phyloP scores from a whole-genome alignment of 1,284 basidiomycete genomes.

The Pseudozyma thailandica region DNA sequence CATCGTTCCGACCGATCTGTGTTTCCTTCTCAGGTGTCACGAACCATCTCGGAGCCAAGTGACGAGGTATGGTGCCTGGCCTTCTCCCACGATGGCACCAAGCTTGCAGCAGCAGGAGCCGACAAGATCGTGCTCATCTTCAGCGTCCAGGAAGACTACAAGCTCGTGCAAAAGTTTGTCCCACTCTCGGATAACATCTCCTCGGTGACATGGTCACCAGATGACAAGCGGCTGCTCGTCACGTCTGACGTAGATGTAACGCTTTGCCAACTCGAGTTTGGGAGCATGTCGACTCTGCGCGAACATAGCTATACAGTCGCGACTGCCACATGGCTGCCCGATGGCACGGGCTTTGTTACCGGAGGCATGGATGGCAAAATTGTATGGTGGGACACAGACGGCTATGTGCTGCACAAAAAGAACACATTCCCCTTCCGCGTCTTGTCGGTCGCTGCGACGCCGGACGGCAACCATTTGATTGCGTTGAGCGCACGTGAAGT shows the following conservation, averaged over 20 bases:
- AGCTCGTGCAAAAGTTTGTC: conserved; percentile 43
- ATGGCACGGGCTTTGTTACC: conserved; percentile 88
- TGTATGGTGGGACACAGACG: conserved; percentile 78
- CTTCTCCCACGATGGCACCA: conserved; percentile 89
- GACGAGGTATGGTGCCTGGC: conserved; percentile 96
- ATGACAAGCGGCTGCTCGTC: conserved; percentile 52
- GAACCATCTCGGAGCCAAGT: conserved; percentile 81
- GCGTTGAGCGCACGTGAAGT: conserved; percentile 73
- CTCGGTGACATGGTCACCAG: conserved; percentile 72
- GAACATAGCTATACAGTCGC: conserved; percentile 87
- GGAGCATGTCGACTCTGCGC: conserved; percentile 67
- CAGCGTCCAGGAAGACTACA: conserved; percentile 67
- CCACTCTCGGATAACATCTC: conserved; percentile 51
- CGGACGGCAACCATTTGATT: conserved; percentile 83
- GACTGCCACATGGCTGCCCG: conserved; percentile 85
- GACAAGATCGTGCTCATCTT: conserved; percentile 90
- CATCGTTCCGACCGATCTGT: conserved; percentile 79
- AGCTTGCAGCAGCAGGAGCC: conserved; percentile 86
- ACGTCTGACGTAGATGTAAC: conserved; percentile 54
- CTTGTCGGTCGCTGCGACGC: conserved; percentile 85
- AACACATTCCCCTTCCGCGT: conserved; percentile 82
- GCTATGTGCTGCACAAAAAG: conserved; percentile 78
- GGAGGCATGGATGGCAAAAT: conserved; percentile 88
- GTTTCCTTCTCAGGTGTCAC: conserved; percentile 80
- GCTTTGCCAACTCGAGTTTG: conserved; percentile 40